Conservation (phyloP, 306 rosid genomes). For the Glycine tomentella region DNA sequence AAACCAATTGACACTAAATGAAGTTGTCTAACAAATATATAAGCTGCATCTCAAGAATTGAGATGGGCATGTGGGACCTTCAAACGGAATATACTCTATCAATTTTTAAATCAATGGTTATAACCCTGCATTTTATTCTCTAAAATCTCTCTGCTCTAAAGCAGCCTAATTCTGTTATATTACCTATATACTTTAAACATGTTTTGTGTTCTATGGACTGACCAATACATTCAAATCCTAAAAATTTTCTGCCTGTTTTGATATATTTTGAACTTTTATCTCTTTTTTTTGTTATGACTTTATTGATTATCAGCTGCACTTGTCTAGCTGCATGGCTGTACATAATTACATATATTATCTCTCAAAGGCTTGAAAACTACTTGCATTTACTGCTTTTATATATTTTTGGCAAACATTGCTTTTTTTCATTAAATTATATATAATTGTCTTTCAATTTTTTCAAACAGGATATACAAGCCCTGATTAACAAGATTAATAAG, state of each 20-base stretch:
- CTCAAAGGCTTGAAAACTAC: conserved; percentile 18
- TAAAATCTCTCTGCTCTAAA: not conserved
- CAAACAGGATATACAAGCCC: conserved; percentile 85
- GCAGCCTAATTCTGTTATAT: not conserved
- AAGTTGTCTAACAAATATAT: too few relatives aligned
- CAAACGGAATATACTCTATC: not conserved
- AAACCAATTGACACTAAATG: too few relatives aligned
- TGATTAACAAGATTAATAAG: conserved; percentile 84
- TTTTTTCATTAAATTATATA: not conserved
- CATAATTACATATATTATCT: not conserved
- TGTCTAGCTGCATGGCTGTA: conserved; percentile 19
- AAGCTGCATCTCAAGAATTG: too few relatives aligned
- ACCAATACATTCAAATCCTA: not conserved
- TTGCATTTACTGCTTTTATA: conserved; percentile 29
- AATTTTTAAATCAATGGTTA: not conserved
- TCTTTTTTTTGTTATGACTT: not conserved
- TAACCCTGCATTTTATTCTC: not conserved
- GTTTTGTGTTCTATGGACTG: conserved; percentile 16
- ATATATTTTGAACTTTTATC: conserved; percentile 13
- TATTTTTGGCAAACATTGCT: conserved; percentile 14
- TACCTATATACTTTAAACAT: not conserved
- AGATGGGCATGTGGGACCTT: too few relatives aligned
- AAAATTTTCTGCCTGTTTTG: not conserved
- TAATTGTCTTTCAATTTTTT: conserved; percentile 42
- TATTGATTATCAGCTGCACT: not conserved